Evolutionary conservation across 2,329 filamentous ascomycete species (phyloP), one percentile per base, ranked within the genome.

Genomic region (Sporothrix sp.): DNA sequence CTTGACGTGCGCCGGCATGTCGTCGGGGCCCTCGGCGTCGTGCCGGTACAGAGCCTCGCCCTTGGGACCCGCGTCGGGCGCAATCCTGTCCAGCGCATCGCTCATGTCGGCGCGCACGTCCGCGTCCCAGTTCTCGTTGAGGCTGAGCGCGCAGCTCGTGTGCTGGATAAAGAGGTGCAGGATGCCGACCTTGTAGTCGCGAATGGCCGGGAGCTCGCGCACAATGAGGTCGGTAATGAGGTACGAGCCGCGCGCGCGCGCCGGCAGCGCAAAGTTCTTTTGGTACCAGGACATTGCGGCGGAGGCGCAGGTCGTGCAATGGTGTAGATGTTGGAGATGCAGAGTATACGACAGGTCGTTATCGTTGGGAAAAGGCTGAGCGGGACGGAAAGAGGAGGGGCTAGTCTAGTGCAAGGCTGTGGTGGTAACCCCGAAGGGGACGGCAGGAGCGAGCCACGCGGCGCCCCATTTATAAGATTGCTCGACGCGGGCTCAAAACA

Each of bases 1-100:
- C 70, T 98, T 98, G 66, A 98, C 84, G 67, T 98, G 93, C 53
- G 89, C 90, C 79, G 93, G 93, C 88, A 97, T 96, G 68, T 97
- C 93, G 70, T 98, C 93, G 47, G 71, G 68, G 0, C 93, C 93
- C 73, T 95, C 93, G 0, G 58, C 90, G 61, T 78, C 81, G 69
- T 98, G 93, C 38, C 87, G 73, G 68, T 97, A 98, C 40, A 97
- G 66, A 8, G 79, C 74, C 65, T 81, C 74, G 3, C 84, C 84
- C 63, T 82, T 83, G 21, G 75, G 77, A 50, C 94, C 90, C 5
- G 68, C 67, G 62, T 87, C 85, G 0, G 90, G 89, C 37, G 84
- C 93, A 61, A 98, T 85, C 39, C 89, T 76, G 67, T 98, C 91
- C 58, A 98, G 73, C 42, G 91, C 88, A 70, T 96, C 88, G 62